Evolutionary conservation across 2,329 filamentous ascomycete genomes (phyloP).

Genomic region (Paraphaeosphaeria sporulosa): DNA sequence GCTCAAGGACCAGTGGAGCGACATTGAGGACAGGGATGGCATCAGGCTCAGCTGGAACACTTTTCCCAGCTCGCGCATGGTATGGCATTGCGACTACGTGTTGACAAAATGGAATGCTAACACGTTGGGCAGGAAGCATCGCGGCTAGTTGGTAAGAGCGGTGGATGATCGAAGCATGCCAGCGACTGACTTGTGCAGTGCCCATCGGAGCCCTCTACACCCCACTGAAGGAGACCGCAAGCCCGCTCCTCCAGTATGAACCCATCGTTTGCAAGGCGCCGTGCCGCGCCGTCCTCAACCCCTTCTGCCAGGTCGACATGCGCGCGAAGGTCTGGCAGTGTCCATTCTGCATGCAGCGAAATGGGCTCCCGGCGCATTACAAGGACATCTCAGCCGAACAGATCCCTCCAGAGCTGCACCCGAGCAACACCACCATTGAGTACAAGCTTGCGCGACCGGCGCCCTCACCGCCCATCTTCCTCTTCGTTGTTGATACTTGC

Average conservation of each 20-base stretch:
- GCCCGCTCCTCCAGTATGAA: constrained; percentile 91
- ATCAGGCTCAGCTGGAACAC: constrained; percentile 98
- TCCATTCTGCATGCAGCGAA: constrained; percentile 85
- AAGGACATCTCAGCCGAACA: constrained; percentile 87
- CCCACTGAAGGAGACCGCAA: constrained; percentile 91
- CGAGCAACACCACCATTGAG: constrained; percentile 86
- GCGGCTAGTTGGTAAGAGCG: constrained; percentile 69
- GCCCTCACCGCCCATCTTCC: constrained; percentile 84
- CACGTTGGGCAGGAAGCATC: constrained; percentile 77
- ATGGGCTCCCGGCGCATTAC: constrained; percentile 83
- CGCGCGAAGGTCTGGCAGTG: constrained; percentile 88
- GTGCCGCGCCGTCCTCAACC: constrained; percentile 94
- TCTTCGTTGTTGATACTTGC: constrained; percentile 88
- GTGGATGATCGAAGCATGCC: neutral
- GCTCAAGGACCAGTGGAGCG: constrained; percentile 94
- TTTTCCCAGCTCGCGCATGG: constrained; percentile 97
- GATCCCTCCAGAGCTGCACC: constrained; percentile 84
- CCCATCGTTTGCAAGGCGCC: constrained; percentile 96
- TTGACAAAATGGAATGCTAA: constrained; percentile 35
- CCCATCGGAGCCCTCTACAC: constrained; percentile 97
- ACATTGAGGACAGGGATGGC: constrained; percentile 95
- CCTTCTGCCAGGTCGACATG: constrained; percentile 90
- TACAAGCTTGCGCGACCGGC: constrained; percentile 82
- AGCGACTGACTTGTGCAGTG: constrained; percentile 57
- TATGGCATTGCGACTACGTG: constrained; percentile 27